Base-by-base conservation (phyloP, 345 rosid genomes). In the Ricinus communis region DNA sequence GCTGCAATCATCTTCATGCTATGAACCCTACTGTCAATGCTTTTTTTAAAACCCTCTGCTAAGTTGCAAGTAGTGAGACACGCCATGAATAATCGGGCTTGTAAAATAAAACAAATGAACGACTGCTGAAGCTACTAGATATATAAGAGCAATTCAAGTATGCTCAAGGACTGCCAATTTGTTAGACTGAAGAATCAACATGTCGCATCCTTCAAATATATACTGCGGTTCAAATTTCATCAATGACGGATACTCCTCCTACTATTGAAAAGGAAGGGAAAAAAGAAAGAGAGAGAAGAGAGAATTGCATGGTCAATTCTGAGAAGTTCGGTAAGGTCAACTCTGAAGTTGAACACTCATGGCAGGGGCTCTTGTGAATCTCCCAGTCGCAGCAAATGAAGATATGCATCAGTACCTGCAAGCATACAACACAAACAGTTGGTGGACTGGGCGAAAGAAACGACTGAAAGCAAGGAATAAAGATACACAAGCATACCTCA, bases 321-420 rank as follows among this genome's bases (percentile, higher is more conserved):
- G 19, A 45, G 18, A 43, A 51, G 19, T 62, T 43, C 15, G 41
- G 31, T 12, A 0, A 25, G 12, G 2, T 30, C 19, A 16, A 57
- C 59, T 57, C 28, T 53, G 80, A 21, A 66, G 65, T 61, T 30
- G 53, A 69, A 19, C 57, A 30, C 47, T 90, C 82, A 90, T 1
- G 97, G 87, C 43, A 92, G 79, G n/a, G 91, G 91, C 46, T 89
- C 94, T 67, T 89, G 90, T 5, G 91, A 87, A 78, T 87, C 90
- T 45, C 85, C 90, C 69, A 89, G 69, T 4, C 91, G 87, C 36
- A 83, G 86, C 79, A 89, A 64, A 68, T 89, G 95, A 43, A 89
- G 95, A 71, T 89, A 89, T 7, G 95, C 90, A 80, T 92, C 96
- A 6, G 97, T 92, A 68, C 97, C 97, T 92, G 86, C 65, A 73